phyloP scores from a whole-genome alignment of 208 protist genomes.

The Polymyxa betae region DNA sequence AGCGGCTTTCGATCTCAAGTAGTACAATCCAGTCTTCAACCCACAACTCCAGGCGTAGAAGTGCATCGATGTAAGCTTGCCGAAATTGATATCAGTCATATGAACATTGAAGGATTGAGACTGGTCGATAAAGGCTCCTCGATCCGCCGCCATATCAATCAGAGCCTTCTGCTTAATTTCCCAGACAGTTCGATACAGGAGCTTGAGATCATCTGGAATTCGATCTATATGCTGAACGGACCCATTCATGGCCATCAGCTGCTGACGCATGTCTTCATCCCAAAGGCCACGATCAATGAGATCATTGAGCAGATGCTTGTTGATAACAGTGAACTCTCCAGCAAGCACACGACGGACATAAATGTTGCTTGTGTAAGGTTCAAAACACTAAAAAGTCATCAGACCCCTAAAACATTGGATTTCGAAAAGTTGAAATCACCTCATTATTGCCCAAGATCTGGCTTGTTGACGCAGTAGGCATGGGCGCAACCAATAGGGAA shows the following conservation, averaged over 20 bases:
- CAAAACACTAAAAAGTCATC: slow-evolving; percentile 83
- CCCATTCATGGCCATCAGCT: slow-evolving; percentile 92
- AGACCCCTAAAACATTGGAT: not conserved
- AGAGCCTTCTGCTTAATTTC: slow-evolving; percentile 94
- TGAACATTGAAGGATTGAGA: slow-evolving; percentile 97
- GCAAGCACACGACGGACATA: slow-evolving; percentile 95
- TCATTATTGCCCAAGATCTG: slow-evolving; percentile 99
- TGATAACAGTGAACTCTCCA: slow-evolving; percentile 98
- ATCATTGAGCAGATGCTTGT: slow-evolving; percentile 76
- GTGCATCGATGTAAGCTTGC: slow-evolving; percentile 98
- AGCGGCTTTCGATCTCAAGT: slow-evolving; percentile 92
- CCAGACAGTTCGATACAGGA: slow-evolving; percentile 98
- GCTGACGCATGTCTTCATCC: slow-evolving; percentile 82
- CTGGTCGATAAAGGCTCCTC: slow-evolving; percentile 98
- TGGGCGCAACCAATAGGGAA: slow-evolving; percentile 95
- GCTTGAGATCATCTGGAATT: slow-evolving; percentile 92
- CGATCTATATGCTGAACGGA: slow-evolving; percentile 86
- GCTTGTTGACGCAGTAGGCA: slow-evolving; percentile 99
- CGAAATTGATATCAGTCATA: slow-evolving; percentile 87
- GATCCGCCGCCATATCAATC: slow-evolving; percentile 97
- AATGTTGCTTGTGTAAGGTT: slow-evolving; percentile 99
- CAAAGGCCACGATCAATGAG: slow-evolving; percentile 62
- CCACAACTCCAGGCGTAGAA: slow-evolving; percentile 97
- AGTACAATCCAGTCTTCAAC: slow-evolving; percentile 99
- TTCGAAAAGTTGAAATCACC: not conserved